phyloP scores from a whole-genome alignment of 2,329 filamentous ascomycete species.

The Atkinsonella hypoxylon region DNA sequence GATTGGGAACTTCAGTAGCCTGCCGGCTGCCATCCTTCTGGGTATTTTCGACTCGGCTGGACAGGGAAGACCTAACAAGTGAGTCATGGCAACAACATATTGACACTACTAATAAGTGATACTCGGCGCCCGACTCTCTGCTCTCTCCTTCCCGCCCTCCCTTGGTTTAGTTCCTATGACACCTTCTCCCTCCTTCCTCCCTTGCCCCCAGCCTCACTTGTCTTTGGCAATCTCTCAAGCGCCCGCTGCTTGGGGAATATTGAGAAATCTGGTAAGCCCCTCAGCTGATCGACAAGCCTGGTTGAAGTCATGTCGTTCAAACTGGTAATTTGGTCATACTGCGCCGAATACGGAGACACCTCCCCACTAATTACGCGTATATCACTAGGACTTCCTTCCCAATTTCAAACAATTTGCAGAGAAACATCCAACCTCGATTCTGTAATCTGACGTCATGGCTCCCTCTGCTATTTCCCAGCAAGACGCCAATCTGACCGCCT shows the following conservation, averaged over 20 bases:
- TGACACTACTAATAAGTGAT: not conserved
- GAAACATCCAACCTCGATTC: not conserved
- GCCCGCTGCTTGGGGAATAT: not conserved
- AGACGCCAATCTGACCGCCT: slow-evolving; percentile 38
- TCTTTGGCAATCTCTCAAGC: not conserved
- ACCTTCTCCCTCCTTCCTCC: not conserved
- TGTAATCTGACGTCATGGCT: slow-evolving; percentile 24
- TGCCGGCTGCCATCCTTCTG: not conserved
- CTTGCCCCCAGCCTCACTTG: not conserved
- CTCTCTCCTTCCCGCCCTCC: not conserved
- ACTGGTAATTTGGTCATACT: not conserved
- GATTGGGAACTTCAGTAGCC: not conserved
- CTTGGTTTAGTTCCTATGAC: not conserved
- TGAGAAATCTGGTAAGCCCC: not conserved
- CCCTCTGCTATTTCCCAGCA: slow-evolving; percentile 35
- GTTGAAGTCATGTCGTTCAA: not conserved
- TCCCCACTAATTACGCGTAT: not conserved
- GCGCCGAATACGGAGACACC: not conserved
- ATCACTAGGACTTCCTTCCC: not conserved
- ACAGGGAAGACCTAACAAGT: no score
- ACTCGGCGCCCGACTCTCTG: not conserved
- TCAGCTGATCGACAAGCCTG: not conserved
- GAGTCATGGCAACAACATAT: not conserved
- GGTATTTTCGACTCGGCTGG: not conserved
- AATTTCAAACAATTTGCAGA: not conserved